Conservation (phyloP, 495 filamentous ascomycete genomes). For the Xylaria telfairii region DNA sequence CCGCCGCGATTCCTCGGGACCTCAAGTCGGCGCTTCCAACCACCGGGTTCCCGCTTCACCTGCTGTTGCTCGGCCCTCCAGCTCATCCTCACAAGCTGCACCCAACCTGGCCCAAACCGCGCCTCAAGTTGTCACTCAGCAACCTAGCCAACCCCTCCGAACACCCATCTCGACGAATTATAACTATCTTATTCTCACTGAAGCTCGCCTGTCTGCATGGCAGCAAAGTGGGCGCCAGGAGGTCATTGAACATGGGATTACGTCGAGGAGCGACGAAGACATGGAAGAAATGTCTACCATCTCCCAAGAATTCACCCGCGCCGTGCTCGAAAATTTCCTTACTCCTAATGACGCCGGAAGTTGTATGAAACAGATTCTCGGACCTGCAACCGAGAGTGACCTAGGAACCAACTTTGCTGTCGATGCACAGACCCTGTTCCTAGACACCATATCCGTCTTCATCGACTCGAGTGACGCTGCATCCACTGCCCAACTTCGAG, state of each 20-base stretch:
- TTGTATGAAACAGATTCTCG: conserved; percentile 76
- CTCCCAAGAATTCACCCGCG: conserved; percentile 83
- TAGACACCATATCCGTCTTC: conserved; percentile 80
- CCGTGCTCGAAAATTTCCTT: conserved; percentile 72
- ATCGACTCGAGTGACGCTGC: conserved; percentile 66
- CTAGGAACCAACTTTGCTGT: conserved; percentile 52
- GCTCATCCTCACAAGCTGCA: conserved; percentile 48
- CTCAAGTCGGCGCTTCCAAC: conserved; percentile 25
- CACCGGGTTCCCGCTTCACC: conserved; percentile 47
- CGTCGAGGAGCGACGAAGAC: conserved; percentile 70
- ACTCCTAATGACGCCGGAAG: conserved; percentile 70
- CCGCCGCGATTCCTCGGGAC: conserved; percentile 52
- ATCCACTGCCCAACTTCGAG: conserved; percentile 49
- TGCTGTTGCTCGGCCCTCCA: conserved; percentile 48
- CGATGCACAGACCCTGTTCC: conserved; percentile 73
- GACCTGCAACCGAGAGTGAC: conserved; percentile 53
- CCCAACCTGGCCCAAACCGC: conserved; percentile 32
- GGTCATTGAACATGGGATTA: conserved; percentile 55
- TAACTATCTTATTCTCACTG: conserved; percentile 56
- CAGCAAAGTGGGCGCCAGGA: conserved; percentile 56
- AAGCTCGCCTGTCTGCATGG: conserved; percentile 54
- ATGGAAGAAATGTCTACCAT: conserved; percentile 67
- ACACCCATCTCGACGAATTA: conserved; percentile 46
- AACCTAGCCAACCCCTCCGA: conserved; percentile 27
- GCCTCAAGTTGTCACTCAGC: conserved; percentile 31